A percentile compares a stretch with the other conserved stretches of the same genome.
These are phyloP conservation scores for Taphrina flavorubra DNA, from an alignment of 1,139 yeast genomes.

Conservation along the genomic window DNA sequence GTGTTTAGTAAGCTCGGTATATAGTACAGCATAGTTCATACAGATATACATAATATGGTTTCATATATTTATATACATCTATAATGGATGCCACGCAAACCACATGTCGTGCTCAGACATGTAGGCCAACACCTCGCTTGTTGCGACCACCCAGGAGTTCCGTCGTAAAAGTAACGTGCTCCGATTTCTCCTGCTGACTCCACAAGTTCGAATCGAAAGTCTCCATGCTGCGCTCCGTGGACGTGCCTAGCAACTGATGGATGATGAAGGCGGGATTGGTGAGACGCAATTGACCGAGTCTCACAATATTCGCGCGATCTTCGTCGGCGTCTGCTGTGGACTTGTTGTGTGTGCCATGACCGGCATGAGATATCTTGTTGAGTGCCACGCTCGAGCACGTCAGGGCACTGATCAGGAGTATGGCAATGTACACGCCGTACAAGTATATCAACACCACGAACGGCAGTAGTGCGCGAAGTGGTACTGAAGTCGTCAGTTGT, in stretches of 20 bases:
- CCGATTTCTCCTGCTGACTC: not conserved
- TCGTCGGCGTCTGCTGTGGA: not conserved
- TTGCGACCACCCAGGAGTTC: not conserved
- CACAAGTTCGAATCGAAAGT: conserved; percentile 12
- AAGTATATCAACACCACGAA: conserved; percentile 5
- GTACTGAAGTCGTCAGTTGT: conserved; percentile 9
- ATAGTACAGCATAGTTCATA: no score
- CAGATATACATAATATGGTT: not conserved
- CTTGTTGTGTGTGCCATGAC: not conserved
- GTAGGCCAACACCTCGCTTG: conserved; percentile 4
- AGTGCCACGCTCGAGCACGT: conserved; percentile 12
- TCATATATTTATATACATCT: not conserved
- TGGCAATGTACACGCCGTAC: not conserved
- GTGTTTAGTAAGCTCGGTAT: no score
- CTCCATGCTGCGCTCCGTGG: not conserved
- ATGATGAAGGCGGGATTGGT: conserved; percentile 12
- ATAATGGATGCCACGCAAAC: not conserved
- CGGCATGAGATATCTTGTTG: not conserved
- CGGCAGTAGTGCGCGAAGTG: not conserved
- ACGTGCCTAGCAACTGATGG: conserved; percentile 9
- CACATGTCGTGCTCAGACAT: not conserved
- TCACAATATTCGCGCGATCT: conserved; percentile 4
- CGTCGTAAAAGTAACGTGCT: not conserved
- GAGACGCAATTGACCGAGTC: conserved; percentile 9
- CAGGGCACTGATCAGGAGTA: conserved; percentile 10